phyloP scores from a whole-genome alignment of 2,329 filamentous ascomycete genomes.

The Pseudopithomyces chartarum region DNA sequence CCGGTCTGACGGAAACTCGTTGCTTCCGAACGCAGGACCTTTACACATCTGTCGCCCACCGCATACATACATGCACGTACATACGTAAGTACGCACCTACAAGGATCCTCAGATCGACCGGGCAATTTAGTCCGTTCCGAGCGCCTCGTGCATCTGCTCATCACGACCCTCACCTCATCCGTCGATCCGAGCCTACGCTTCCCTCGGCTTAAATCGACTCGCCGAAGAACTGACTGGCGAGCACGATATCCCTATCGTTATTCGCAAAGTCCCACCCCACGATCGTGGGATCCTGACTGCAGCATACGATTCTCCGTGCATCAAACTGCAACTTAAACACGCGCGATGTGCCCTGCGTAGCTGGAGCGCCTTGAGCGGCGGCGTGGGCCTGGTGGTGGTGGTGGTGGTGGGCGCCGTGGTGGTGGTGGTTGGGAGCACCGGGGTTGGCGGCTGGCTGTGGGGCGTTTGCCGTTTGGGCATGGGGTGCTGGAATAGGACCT shows the following conservation, averaged over 20 bases:
- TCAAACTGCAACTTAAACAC: conserved; percentile 99
- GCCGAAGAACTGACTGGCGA: conserved; percentile 78
- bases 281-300: conserved; percentile 87
- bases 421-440: conserved; percentile 25
- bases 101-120: too few species aligned
- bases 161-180: too few species aligned
- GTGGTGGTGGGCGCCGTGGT: conserved; percentile 37
- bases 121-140: too few species aligned
- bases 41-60: too few species aligned
- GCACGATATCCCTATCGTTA: conserved; percentile 77
- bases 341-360: conserved; percentile 54
- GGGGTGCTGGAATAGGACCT: too few species aligned
- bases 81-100: too few species aligned
- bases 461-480: conserved; percentile 16
- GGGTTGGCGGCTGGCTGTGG: conserved; percentile 22
- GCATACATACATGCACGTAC: too few species aligned
- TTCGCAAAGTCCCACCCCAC: conserved; percentile 98
- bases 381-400: conserved; percentile 25
- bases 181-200: neutral
- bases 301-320: conserved; percentile 89
- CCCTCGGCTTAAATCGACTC: conserved; percentile 32
- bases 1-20: too few species aligned
- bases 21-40: too few species aligned
- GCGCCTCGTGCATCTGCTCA: too few species aligned
- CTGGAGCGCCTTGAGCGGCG: conserved; percentile 27